Percentiles rank a stretch among this genome's conserved stretches.
phyloP scores from a whole-genome alignment of 1,284 basidiomycete genomes.

The Moesziomyces parantarcticus region DNA sequence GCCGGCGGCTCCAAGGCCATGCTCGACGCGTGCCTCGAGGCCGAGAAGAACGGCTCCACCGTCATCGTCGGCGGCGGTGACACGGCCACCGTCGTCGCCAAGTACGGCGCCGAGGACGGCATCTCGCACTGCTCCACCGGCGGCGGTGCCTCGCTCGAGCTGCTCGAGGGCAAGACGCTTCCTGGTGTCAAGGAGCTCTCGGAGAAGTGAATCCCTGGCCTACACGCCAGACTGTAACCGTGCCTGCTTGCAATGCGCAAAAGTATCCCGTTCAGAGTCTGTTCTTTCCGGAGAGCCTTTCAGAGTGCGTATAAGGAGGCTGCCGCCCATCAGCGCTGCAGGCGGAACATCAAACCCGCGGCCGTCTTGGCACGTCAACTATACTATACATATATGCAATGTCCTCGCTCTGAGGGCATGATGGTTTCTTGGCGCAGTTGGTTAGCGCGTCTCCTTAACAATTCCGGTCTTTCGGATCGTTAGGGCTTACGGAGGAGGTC shows the following conservation, averaged over 20 bases:
- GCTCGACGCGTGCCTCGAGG: constrained; percentile 87
- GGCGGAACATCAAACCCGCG: no score
- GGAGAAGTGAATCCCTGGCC: constrained; percentile 44
- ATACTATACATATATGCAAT: no score
- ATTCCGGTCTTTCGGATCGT: constrained; percentile 27
- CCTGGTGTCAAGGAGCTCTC: constrained; percentile 59
- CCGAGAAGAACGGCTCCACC: constrained; percentile 84
- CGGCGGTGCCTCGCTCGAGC: constrained; percentile 85
- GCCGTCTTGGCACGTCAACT: no score
- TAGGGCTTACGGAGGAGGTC: constrained; percentile 53
- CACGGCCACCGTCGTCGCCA: constrained; percentile 68
- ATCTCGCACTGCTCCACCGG: constrained; percentile 97
- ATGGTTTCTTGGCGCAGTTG: constrained; percentile 51
- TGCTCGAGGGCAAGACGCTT: constrained; percentile 77
- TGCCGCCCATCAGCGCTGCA: no score
- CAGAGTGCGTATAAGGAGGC: no score
- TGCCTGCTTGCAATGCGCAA: neutral
- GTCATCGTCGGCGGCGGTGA: constrained; percentile 80
- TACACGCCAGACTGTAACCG: constrained; percentile 7
- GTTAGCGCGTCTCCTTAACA: constrained; percentile 57
- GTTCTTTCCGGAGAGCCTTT: neutral
- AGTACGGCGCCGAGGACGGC: constrained; percentile 80
- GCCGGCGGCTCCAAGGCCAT: constrained; percentile 85
- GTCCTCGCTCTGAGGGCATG: no score
- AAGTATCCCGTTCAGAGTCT: neutral